These are phyloP conservation scores for Penicillium diatomitis DNA, from an alignment of 495 filamentous ascomycete species.

Conservation along the genomic window DNA sequence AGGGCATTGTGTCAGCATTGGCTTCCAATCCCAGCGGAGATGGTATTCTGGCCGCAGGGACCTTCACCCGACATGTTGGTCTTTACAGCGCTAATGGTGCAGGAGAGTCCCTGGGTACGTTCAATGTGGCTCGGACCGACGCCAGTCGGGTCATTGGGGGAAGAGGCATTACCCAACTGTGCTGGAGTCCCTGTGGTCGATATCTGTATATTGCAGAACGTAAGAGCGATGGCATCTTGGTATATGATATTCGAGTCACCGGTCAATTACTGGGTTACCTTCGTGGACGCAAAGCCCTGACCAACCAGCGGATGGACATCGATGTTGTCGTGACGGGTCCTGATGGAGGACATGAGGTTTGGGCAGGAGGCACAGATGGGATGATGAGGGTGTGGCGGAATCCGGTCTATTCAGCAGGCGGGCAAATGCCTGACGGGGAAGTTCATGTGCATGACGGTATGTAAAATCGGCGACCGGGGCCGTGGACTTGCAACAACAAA, in stretches of 20 bases:
- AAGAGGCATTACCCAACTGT: conserved; percentile 60
- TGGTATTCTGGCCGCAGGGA: conserved; percentile 70
- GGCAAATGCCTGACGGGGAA: conserved; percentile 44
- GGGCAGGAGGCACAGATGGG: conserved; percentile 80
- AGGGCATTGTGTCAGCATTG: conserved; percentile 69
- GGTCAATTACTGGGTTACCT: conserved; percentile 61
- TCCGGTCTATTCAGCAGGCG: conserved; percentile 45
- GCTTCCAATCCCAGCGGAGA: conserved; percentile 35
- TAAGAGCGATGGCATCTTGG: conserved; percentile 57
- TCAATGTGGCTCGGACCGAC: conserved; percentile 37
- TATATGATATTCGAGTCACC: conserved; percentile 77
- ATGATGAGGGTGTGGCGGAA: conserved; percentile 67
- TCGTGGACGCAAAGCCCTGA: conserved; percentile 56
- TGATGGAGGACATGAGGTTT: conserved; percentile 58
- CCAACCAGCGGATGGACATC: conserved; percentile 71
- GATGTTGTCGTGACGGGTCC: conserved; percentile 47
- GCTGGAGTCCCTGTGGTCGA: conserved; percentile 78
- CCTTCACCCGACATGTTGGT: conserved; percentile 65
- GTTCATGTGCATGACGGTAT: conserved; percentile 50
- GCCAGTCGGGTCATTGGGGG: conserved; percentile 45
- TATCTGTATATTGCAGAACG: conserved; percentile 87
- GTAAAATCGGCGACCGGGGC: not conserved
- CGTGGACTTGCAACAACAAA: no score
- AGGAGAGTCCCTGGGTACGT: conserved; percentile 60
- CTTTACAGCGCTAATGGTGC: conserved; percentile 63